phyloP scores from a whole-genome alignment of 257 asterid genomes.

The Nicotiana sylvestris region DNA sequence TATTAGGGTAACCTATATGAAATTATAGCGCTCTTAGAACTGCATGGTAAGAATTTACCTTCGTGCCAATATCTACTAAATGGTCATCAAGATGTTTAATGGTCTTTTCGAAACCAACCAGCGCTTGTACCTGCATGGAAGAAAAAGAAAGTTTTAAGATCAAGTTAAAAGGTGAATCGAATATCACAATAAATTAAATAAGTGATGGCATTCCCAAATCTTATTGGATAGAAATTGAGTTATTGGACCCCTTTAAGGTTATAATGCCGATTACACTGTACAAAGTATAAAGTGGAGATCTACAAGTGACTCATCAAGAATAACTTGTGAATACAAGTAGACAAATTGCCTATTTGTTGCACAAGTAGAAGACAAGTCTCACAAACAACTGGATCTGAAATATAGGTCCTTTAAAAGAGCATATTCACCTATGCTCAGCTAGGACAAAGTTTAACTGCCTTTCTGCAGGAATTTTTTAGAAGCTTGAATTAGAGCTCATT shows the following conservation, averaged over 20 bases:
- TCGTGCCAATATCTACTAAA: constrained; percentile 72
- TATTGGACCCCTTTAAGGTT: too few relatives aligned
- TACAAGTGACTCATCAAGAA: background rate
- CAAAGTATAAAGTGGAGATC: background rate
- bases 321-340: background rate
- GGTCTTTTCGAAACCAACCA: constrained; percentile 87
- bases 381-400: background rate
- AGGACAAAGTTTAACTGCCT: background rate
- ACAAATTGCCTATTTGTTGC: background rate
- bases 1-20: background rate
- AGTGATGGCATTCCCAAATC: too few relatives aligned
- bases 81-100: constrained; percentile 86
- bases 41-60: constrained; percentile 33
- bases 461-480: background rate
- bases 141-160: background rate
- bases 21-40: background rate
- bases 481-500: background rate
- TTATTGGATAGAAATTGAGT: background rate
- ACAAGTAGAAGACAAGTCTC: background rate
- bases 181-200: background rate
- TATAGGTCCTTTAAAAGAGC: background rate
- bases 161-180: background rate
- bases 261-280: background rate
- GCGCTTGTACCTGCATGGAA: constrained; percentile 75
- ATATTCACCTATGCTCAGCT: background rate